Conservation (phyloP, 768 basidiomycete genomes). For the Termitomyces sp. region DNA sequence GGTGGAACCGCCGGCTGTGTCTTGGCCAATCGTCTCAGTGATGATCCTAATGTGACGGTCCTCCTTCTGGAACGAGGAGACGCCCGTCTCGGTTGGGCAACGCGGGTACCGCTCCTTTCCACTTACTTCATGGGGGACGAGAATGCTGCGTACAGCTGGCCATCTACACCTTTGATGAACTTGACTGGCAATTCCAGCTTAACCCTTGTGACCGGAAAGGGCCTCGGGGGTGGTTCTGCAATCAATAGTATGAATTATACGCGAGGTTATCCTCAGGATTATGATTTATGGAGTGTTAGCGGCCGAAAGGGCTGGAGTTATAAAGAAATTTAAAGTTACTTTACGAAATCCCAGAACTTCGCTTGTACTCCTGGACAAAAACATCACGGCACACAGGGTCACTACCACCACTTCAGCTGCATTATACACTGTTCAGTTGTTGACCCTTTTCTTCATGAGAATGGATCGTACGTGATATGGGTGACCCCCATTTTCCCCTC, state of each 20-base stretch:
- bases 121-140: slow-evolving; percentile 15
- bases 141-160: slow-evolving; percentile 12
- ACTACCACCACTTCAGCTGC: too few species aligned
- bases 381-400: slow-evolving; percentile 1
- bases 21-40: slow-evolving; percentile 30
- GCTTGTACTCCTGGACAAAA: not conserved
- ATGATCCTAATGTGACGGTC: slow-evolving; percentile 21
- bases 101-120: slow-evolving; percentile 28
- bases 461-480: slow-evolving; percentile 6
- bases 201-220: slow-evolving; percentile 18
- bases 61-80: slow-evolving; percentile 30
- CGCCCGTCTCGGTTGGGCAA: slow-evolving; percentile 21
- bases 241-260: slow-evolving; percentile 25
- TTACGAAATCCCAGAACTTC: slow-evolving; percentile 18
- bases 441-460: not conserved
- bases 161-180: slow-evolving; percentile 10
- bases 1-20: slow-evolving; percentile 36
- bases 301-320: slow-evolving; percentile 24
- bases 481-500: not conserved
- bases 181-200: slow-evolving; percentile 8
- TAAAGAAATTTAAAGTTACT: slow-evolving; percentile 19
- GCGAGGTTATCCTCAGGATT: slow-evolving; percentile 22
- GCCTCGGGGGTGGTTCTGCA: slow-evolving; percentile 22
- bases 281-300: slow-evolving; percentile 18
- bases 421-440: not conserved